Evolutionary conservation across 257 asterid genomes (phyloP), one percentile per base, ranked within the genome.

Genomic region (Euphrasia confusa): DNA sequence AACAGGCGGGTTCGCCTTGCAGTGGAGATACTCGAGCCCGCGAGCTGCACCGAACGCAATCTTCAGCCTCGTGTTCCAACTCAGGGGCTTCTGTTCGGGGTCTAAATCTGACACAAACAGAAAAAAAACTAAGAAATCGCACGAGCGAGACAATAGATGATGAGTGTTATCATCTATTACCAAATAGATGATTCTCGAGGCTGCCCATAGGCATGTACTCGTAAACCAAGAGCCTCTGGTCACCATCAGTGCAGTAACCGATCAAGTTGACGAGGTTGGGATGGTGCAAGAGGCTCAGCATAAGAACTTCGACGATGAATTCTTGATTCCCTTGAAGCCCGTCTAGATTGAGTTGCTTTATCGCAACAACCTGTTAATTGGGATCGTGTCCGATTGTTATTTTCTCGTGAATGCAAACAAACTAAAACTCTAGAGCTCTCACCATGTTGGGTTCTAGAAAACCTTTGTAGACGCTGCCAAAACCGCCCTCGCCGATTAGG

Each of bases 271-370:
- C 98, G 4, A 90, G 95, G 76, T 90, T 88, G 24, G 79, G 79
- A 69, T 91, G 96, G 73, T 88, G 95, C 67, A 91, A 68, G 55
- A 91, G 70, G 68, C 94, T 88, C 59, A 91, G 68, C 98, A 91
- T 88, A 18, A 91, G 82, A 66, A 88, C 92, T 84, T 88, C 95
- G 55, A 88, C 92, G 5, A 85, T 80, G 65, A 91, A 91, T 60
- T 91, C 98, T 70, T 91, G 96, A 68, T 82, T 77, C 53, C 98
- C 98, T 74, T 91, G 98, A 69, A 80, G 85, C 24, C 98, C 98
- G 10, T 91, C 89, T 35, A 76, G 98, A 73, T 91, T 91, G 21
- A 91, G 85, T 68, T 78, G 91, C 76, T 91, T 91, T 68, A 91
- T 74, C 5, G 98, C 96, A 47, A 88, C 96, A 67, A 68, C 58